Base-by-base conservation (phyloP, 2,329 filamentous ascomycete genomes). In the Sclerotinia glacialis region DNA sequence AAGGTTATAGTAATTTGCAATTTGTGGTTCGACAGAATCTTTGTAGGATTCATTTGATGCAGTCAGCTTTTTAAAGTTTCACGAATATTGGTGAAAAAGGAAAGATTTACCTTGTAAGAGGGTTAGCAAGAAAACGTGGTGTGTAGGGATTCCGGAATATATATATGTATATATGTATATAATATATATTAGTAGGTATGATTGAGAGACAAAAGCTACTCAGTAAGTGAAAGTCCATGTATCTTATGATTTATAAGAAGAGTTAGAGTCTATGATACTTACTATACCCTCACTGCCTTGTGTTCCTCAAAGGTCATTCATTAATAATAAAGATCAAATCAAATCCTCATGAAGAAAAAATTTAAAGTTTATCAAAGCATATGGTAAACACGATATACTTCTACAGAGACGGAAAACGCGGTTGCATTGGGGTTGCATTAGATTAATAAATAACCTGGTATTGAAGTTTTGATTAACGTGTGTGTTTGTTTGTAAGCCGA, bases 11-110 rank as follows among this genome's bases (percentile, higher is more conserved):
- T 37, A 31, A 54, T 18, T 37, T 40, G 21, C 18, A 16, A 23
- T 16, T 6, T 34, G 58, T 47, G 58, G 42, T 26, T 61, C 23
- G 37, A 52, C 23, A 40, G 46, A 28, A 28, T 47, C 18, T 49
- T 28, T 50, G 58, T n/a, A 62, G 59, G 59, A 52, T 62, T 31
- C 11, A 14, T 49, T 40, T 62, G n/a, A 62, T 62, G 46, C 59
- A 52, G 59, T 62, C 59, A 52, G 59, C 59, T 37, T 62, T 40
- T 52, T 21, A 56, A 23, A 37, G 37, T 56, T 56, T 40, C 54
- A 56, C 54, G 54, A 26, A 56, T 28, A 28, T 44, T n/a, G 21
- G 11, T 23, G 23, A 21, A 26, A n/a, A 42, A 40, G 58, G 46
- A 50, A 61, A 47, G 40, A 49, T 61, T 37, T 50, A 23, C 37